phyloP scores from a whole-genome alignment of 1,284 basidiomycete species.

The Peniophora sp. region DNA sequence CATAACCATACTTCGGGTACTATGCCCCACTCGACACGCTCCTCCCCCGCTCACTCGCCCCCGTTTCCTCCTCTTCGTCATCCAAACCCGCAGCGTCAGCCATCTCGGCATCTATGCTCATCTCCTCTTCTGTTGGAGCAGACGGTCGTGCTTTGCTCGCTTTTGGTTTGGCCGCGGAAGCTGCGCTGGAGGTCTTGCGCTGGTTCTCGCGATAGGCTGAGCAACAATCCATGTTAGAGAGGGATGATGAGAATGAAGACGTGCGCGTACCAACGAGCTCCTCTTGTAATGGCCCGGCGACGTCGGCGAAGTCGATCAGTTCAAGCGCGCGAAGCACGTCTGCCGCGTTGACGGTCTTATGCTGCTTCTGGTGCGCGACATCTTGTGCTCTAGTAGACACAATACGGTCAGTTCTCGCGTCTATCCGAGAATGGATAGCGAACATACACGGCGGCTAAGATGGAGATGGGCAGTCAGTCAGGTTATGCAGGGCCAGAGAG shows the following conservation, averaged over 20 bases:
- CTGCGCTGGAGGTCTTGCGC: too few species aligned
- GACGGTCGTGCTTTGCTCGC: too few species aligned
- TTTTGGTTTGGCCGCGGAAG: too few species aligned
- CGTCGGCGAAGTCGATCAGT: slow-evolving; percentile 71
- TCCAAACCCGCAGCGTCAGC: too few species aligned
- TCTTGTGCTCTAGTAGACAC: slow-evolving; percentile 65
- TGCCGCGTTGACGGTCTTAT: slow-evolving; percentile 82
- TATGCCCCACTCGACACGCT: too few species aligned
- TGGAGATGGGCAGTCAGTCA: neutral
- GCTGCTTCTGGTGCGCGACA: slow-evolving; percentile 74
- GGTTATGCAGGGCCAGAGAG: neutral
- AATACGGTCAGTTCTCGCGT: neutral
- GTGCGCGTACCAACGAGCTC: slow-evolving; percentile 59
- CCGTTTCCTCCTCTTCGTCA: too few species aligned
- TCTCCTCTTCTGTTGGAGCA: too few species aligned
- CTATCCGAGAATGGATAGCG: neutral
- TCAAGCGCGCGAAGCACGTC: slow-evolving; percentile 86
- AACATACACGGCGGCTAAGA: slow-evolving; percentile 11
- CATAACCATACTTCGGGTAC: too few species aligned
- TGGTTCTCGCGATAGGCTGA: neutral
- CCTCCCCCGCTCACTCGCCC: too few species aligned
- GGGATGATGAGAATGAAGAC: slow-evolving; percentile 7
- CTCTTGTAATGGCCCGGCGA: slow-evolving; percentile 58
- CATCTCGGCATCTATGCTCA: too few species aligned
- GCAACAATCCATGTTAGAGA: slow-evolving; percentile 8